Base-by-base conservation (phyloP, 768 basidiomycete genomes). In the Clitopilus hobsonii region DNA sequence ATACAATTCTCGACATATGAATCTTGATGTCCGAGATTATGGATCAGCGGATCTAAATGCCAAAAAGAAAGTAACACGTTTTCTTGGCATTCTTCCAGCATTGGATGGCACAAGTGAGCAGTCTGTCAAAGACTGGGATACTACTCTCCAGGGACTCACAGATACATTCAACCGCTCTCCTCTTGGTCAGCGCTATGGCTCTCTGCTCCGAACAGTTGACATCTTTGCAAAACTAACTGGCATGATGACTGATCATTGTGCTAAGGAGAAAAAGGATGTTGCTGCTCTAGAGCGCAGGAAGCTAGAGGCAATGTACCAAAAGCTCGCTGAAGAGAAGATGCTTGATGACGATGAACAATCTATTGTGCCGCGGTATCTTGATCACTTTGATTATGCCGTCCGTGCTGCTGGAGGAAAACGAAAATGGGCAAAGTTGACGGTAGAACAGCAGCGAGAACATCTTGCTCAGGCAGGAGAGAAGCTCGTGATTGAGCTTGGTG, bases 181-280 rank as follows among this genome's bases (percentile, higher is more conserved):
- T 29, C 53, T 65, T 29, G 65, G 58, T 55, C 61, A 63, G 52
- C 45, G 56, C 1, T 28, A 45, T 50, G 57, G 60, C 18, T 16
- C 38, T 7, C 49, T 60, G 22, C 52, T 61, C n/a, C 23, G 27
- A 10, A 20, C 57, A 14, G 55, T 65, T 22, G 53, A 60, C 38
- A 22, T 64, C 49, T 48, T 65, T n/a, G 54, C 58, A 38, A 63
- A 62, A 41, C 52, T 56, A 28, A 27, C 29, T 47, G 56, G 56
- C 6, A 58, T 67, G 56, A 41, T 60, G 32, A 60, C 22, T 47
- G 63, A 65, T 56, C 61, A 65, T 38, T 65, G 63, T 55, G 56
- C 63, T 27, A 65, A 65, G 41, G 66, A 67, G 52, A 67, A 64
- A 52, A 67, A 67, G 38, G 65, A 67, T 63, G 61, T 60, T 36